Evolutionary conservation across 2,329 filamentous ascomycete genomes (phyloP).

Genomic region (Fusarium sp.): DNA sequence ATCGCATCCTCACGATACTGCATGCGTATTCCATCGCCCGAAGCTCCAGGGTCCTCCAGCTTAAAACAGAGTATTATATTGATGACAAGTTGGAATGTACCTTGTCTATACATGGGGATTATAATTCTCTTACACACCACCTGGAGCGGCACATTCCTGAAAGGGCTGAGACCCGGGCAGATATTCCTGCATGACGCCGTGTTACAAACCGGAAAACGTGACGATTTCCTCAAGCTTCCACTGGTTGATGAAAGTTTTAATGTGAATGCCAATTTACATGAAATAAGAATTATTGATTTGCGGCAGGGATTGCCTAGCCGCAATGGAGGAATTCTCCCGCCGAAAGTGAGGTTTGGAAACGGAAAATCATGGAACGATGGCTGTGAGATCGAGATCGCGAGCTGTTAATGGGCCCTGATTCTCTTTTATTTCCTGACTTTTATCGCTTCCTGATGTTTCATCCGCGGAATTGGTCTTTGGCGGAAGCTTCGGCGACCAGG

Average conservation of each 20-base stretch:
- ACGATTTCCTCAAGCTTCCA: constrained; percentile 27
- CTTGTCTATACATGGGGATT: constrained; percentile 22
- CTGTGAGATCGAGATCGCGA: constrained; percentile 38
- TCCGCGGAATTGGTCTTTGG: constrained; percentile 32
- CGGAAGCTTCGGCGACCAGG: constrained; percentile 36
- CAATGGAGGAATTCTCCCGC: constrained; percentile 14
- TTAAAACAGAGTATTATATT: constrained; percentile 35
- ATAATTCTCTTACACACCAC: constrained; percentile 37
- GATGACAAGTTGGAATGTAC: constrained; percentile 27
- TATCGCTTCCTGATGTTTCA: constrained; percentile 7
- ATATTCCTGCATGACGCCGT: constrained; percentile 23
- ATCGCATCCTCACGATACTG: constrained; percentile 2
- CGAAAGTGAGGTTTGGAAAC: constrained; percentile 17
- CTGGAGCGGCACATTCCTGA: constrained; percentile 28
- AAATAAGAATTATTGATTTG: constrained; percentile 20
- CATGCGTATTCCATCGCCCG: constrained; percentile 4
- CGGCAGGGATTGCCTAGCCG: constrained; percentile 18
- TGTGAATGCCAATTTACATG: constrained; percentile 7
- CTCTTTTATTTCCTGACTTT: neutral
- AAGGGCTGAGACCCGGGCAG: constrained; percentile 25
- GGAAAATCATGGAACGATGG: constrained; percentile 4
- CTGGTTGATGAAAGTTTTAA: neutral
- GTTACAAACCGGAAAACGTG: constrained; percentile 23
- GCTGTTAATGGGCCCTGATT: neutral
- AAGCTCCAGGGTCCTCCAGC: constrained; percentile 15